phyloP scores from a whole-genome alignment of 2,329 filamentous ascomycete species.

The Diaporthe helianthi region DNA sequence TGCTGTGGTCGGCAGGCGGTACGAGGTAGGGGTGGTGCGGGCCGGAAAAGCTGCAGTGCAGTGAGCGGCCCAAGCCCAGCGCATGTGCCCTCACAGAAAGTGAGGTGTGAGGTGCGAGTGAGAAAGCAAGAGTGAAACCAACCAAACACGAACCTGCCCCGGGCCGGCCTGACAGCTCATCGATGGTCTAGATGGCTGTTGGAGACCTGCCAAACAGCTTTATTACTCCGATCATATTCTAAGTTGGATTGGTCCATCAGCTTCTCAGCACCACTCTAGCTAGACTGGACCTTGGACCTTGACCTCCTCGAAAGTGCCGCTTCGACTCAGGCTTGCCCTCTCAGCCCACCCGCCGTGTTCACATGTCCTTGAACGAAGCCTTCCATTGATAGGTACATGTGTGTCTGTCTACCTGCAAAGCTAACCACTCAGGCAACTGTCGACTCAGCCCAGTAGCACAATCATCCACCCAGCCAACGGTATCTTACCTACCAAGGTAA shows the following conservation, averaged over 20 bases:
- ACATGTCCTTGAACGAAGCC: not conserved
- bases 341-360: not conserved
- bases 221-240: not conserved
- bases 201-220: slow-evolving; percentile 10
- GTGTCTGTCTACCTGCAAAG: not conserved
- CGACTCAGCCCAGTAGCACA: not conserved
- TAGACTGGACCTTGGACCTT: too few relatives aligned
- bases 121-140: not conserved
- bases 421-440: not conserved
- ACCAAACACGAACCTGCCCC: slow-evolving; percentile 4
- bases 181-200: not conserved
- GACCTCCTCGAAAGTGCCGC: not conserved
- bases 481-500: too few relatives aligned
- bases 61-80: too few relatives aligned
- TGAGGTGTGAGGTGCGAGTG: not conserved
- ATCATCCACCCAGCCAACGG: not conserved
- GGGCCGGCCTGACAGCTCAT: slow-evolving; percentile 8
- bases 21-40: slow-evolving; percentile 4
- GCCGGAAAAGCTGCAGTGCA: not conserved
- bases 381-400: not conserved
- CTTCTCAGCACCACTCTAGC: not conserved
- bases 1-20: not conserved
- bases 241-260: slow-evolving; percentile 13
- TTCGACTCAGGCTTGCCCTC: not conserved
- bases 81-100: too few relatives aligned